A percentile compares a stretch with the other conserved stretches of the same genome.
Conservation (phyloP, 768 basidiomycete species). For the Scleroderma bovista region DNA sequence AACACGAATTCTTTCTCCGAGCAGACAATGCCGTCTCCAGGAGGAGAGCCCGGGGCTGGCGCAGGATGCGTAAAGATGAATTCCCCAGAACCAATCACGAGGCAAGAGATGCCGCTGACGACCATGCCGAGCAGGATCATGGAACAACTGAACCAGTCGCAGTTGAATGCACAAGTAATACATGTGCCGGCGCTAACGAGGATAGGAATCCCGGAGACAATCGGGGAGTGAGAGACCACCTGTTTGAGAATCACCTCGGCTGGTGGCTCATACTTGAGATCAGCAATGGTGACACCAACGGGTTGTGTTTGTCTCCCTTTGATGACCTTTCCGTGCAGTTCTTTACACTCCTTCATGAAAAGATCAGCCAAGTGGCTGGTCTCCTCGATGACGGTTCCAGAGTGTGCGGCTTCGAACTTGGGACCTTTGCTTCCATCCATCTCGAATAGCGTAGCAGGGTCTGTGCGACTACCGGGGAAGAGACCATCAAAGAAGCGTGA, state of each 20-base stretch:
- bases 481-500: constrained; percentile 15
- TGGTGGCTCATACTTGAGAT: not conserved
- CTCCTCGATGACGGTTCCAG: constrained; percentile 8
- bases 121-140: constrained; percentile 31
- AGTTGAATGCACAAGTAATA: constrained; percentile 17
- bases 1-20: constrained; percentile 21
- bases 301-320: constrained; percentile 1
- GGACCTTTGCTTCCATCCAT: constrained; percentile 13
- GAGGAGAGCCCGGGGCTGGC: constrained; percentile 21
- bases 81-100: constrained; percentile 27
- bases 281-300: constrained; percentile 6
- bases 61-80: constrained; percentile 12
- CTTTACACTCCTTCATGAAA: constrained; percentile 5
- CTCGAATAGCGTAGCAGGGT: constrained; percentile 13
- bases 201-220: constrained; percentile 24
- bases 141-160: constrained; percentile 27
- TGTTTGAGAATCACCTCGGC: not conserved
- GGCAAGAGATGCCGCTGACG: constrained; percentile 26
- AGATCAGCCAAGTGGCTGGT: constrained; percentile 15
- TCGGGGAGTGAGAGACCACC: constrained; percentile 2
- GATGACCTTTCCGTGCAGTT: not conserved
- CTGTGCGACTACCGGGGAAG: constrained; percentile 12
- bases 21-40: constrained; percentile 27
- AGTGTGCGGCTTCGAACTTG: constrained; percentile 6
- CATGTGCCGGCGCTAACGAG: constrained; percentile 17